A percentile compares a stretch with the other conserved stretches of the same genome.
Conservation (phyloP, 1,284 basidiomycete genomes). For the Cryptococcus sp. region DNA sequence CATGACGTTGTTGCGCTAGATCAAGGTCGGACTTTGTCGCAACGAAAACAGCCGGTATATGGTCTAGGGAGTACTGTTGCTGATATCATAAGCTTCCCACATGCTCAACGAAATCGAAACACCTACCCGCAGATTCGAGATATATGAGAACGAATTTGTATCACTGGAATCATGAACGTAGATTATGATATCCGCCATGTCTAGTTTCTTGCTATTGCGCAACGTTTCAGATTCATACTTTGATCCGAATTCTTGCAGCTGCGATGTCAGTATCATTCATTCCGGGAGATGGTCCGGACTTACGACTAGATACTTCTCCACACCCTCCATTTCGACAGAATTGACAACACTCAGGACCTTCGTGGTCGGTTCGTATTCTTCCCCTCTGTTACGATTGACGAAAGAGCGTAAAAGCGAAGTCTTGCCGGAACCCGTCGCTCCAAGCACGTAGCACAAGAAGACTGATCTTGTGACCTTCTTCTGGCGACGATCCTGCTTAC, state of each 20-base stretch:
- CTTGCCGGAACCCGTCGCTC: slow-evolving; percentile 94
- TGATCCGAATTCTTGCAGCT: slow-evolving; percentile 96
- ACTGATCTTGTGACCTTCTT: slow-evolving; percentile 83
- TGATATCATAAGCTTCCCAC: slow-evolving; percentile 38
- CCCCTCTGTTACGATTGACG: slow-evolving; percentile 68
- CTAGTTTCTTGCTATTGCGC: slow-evolving; percentile 82
- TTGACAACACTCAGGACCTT: slow-evolving; percentile 90
- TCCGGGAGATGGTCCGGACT: slow-evolving; percentile 40
- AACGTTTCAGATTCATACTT: slow-evolving; percentile 89
- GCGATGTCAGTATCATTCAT: neutral
- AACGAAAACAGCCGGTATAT: slow-evolving; percentile 93
- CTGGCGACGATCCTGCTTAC: slow-evolving; percentile 79
- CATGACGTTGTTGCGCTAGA: slow-evolving; percentile 90
- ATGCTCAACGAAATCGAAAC: neutral
- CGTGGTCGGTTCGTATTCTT: slow-evolving; percentile 74
- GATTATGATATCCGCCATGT: slow-evolving; percentile 87
- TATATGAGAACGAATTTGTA: slow-evolving; percentile 97
- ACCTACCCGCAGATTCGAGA: slow-evolving; percentile 86
- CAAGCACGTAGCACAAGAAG: slow-evolving; percentile 88
- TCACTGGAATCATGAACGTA: slow-evolving; percentile 98
- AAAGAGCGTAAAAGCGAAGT: slow-evolving; percentile 80
- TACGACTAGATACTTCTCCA: slow-evolving; percentile 93
- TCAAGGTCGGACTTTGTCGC: slow-evolving; percentile 98
- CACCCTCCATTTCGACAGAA: slow-evolving; percentile 88
- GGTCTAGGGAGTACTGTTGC: slow-evolving; percentile 95